phyloP scores from a whole-genome alignment of 208 protist species.

The Leishmania martiniquensis region DNA sequence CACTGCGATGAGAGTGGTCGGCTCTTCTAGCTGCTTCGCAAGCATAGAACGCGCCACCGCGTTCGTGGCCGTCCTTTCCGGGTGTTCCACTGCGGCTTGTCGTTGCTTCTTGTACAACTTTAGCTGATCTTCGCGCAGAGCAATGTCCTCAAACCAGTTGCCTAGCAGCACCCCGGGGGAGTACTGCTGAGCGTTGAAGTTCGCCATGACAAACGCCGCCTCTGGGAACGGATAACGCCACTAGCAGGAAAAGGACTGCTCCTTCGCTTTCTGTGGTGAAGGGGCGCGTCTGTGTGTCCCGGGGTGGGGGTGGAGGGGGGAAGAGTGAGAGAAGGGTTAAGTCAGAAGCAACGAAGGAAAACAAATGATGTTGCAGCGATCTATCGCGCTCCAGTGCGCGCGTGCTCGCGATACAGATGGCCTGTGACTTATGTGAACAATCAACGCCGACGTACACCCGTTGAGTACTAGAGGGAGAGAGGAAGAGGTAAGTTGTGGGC shows the following conservation, averaged over 20 bases:
- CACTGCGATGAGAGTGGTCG: conserved; percentile 27
- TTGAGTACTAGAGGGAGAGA: background rate
- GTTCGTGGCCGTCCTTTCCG: background rate
- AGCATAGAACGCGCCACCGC: conserved; percentile 11
- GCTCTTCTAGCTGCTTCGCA: conserved; percentile 33
- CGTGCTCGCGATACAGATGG: background rate
- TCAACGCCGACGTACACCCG: background rate
- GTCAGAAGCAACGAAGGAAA: background rate
- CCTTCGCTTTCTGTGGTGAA: background rate
- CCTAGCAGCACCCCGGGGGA: conserved; percentile 84
- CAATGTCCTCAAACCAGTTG: conserved; percentile 91
- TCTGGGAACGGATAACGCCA: background rate
- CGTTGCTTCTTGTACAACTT: conserved; percentile 50
- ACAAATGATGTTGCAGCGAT: background rate
- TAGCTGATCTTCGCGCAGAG: conserved; percentile 67
- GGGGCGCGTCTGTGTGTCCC: background rate
- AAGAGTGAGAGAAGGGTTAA: too few species aligned
- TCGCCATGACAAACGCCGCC: conserved; percentile 32
- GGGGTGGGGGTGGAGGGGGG: background rate
- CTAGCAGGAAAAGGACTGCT: background rate
- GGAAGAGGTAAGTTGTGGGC: background rate
- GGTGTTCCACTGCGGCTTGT: conserved; percentile 4
- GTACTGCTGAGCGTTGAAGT: conserved; percentile 57
- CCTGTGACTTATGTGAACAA: too few species aligned
- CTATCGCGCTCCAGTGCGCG: background rate